phyloP scores from a whole-genome alignment of 2,329 filamentous ascomycete genomes.

The Lachnellula willkommii region DNA sequence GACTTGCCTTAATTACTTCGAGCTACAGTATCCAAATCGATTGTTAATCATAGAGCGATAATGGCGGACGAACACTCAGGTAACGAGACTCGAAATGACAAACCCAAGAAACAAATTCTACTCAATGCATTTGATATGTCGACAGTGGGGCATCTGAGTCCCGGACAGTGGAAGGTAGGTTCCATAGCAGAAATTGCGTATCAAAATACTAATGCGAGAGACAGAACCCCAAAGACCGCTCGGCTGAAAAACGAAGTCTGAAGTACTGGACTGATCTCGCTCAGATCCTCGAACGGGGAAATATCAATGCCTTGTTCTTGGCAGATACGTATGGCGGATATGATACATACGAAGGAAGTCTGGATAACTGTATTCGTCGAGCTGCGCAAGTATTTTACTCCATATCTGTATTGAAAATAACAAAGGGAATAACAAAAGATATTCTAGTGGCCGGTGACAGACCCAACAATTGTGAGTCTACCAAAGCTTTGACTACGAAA shows the following conservation, averaged over 20 bases:
- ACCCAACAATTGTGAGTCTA: constrained; percentile 53
- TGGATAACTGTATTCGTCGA: constrained; percentile 54
- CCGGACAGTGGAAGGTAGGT: constrained; percentile 60
- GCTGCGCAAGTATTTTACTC: constrained; percentile 42
- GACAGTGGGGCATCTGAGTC: constrained; percentile 58
- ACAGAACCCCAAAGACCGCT: constrained; percentile 56
- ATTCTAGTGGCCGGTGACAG: constrained; percentile 59
- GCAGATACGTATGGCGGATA: constrained; percentile 57
- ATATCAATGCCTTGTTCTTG: constrained; percentile 60
- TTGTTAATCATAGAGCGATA: not conserved
- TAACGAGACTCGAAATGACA: not conserved
- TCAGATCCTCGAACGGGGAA: constrained; percentile 54
- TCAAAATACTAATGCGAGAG: not conserved
- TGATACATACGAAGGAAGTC: constrained; percentile 56
- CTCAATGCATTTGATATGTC: constrained; percentile 64
- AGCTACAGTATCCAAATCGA: not conserved
- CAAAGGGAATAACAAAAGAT: too few species aligned
- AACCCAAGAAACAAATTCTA: constrained; percentile 48
- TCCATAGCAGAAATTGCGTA: not conserved
- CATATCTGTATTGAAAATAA: too few species aligned
- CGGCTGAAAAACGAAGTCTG: constrained; percentile 54
- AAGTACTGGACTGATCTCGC: constrained; percentile 61
- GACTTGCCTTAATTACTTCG: not conserved
- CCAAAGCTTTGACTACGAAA: not conserved
- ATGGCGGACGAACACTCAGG: not conserved